Evolutionary conservation across 1,139 yeast genomes (phyloP), one percentile per base, ranked within the genome.

Genomic region (Saccharomyces uvarum): DNA sequence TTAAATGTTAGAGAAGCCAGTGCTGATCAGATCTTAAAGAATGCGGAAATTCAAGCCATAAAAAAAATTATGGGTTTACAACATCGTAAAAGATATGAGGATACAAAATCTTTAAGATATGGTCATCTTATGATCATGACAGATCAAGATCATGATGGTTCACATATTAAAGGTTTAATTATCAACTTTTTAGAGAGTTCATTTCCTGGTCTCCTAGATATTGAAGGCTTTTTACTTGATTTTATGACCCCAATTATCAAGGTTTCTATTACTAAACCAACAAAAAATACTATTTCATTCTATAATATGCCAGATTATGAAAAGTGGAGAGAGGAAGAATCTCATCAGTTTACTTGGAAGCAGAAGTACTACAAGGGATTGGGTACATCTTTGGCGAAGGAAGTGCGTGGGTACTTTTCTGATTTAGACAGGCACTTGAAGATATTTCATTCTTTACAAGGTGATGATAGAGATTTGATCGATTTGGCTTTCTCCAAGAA

Each of bases 91-190:
- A 78, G 77, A 47, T 95, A 95, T 69, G 84, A 83, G 41, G 86
- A 83, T 62, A 77, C 88, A 8, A 81, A 80, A 56, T 83, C 85
- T 9, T 76, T 95, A 59, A 83, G 99, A 68, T 95, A 95, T 68
- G 99, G 99, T 28, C 97, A 90, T 70, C 81, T 95, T 52, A 93
- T 95, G 98, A 90, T 95, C 67, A 95, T 95, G 99, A 90, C 99
- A 4, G 99, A 95, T 87, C 99, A 95, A 73, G 99, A 95, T 88
- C 97, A 91, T 66, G 99, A 95, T 78, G 99, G 99, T 57, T 88
- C 96, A 21, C 99, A 95, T 75, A 95, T 95, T 68, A 95, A 95
- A 70, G 99, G 99, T 60, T 79, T 95, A 63, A 82, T 95, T 59
- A 95, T 95, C 66, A 95, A 95, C 70, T 95, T 93, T 68, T 75